phyloP scores from a whole-genome alignment of 805 yeast species.

The Teunomyces barrocoloradensis region DNA sequence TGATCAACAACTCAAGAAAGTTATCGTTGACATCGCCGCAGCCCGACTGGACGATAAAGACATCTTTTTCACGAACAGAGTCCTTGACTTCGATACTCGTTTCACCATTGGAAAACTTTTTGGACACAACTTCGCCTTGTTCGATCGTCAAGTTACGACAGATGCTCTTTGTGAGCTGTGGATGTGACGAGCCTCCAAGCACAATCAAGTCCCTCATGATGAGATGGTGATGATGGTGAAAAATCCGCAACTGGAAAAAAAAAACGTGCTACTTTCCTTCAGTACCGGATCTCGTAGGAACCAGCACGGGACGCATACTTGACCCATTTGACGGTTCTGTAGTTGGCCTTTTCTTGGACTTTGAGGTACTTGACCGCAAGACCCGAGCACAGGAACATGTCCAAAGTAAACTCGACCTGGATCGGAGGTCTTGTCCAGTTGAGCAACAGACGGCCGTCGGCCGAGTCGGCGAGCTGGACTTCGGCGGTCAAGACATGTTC shows the following conservation, averaged over 20 bases:
- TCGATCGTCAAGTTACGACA: slow-evolving; percentile 76
- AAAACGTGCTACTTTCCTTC: no score
- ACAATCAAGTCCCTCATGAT: slow-evolving; percentile 80
- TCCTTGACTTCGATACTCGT: slow-evolving; percentile 82
- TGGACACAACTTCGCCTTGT: slow-evolving; percentile 61
- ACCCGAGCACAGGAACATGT: slow-evolving; percentile 78
- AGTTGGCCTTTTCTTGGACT: slow-evolving; percentile 57
- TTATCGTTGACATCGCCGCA: slow-evolving; percentile 87
- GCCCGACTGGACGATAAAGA: slow-evolving; percentile 83
- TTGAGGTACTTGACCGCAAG: slow-evolving; percentile 68
- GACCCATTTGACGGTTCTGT: slow-evolving; percentile 84
- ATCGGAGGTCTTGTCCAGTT: slow-evolving; percentile 76
- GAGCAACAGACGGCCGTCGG: slow-evolving; percentile 10
- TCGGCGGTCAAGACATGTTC: slow-evolving; percentile 61
- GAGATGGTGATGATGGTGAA: not conserved
- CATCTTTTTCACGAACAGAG: slow-evolving; percentile 95
- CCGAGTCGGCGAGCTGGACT: slow-evolving; percentile 32
- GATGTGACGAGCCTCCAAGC: slow-evolving; percentile 89
- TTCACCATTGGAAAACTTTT: slow-evolving; percentile 84
- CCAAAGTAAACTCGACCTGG: slow-evolving; percentile 60
- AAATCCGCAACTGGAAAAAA: no score
- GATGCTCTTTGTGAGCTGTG: slow-evolving; percentile 68
- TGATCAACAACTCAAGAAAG: slow-evolving; percentile 76
- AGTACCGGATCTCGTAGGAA: slow-evolving; percentile 75
- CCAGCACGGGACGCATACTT: slow-evolving; percentile 76